These are phyloP conservation scores for Dendrocalamus latiflorus DNA, from an alignment of 202 grass and related monocot species.

Conservation along the genomic window DNA sequence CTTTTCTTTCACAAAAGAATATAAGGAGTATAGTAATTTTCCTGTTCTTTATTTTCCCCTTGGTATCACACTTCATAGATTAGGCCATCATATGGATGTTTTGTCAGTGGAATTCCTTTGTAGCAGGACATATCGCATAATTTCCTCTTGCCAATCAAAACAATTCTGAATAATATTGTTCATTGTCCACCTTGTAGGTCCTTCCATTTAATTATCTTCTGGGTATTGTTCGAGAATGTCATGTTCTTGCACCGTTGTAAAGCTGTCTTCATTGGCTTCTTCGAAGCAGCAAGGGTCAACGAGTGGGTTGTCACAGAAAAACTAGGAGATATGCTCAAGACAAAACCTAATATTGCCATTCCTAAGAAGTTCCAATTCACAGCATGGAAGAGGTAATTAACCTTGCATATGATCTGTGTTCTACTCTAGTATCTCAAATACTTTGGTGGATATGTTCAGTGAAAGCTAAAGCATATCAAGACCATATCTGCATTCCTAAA, in stretches of 20 bases:
- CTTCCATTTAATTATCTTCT: conserved; percentile 29
- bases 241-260: conserved; percentile 31
- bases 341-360: conserved; percentile 12
- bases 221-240: conserved; percentile 38
- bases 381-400: conserved; percentile 31
- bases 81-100: background rate
- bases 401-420: background rate
- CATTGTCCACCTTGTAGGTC: conserved; percentile 28
- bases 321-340: conserved; percentile 33
- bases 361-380: conserved; percentile 28
- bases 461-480: background rate
- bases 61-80: background rate
- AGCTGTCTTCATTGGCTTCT: conserved; percentile 37
- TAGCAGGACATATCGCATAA: background rate
- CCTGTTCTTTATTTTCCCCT: background rate
- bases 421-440: background rate
- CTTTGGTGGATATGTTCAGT: conserved; percentile 1
- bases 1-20: background rate
- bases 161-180: background rate
- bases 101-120: background rate
- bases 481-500: background rate
- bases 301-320: conserved; percentile 41
- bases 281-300: conserved; percentile 38
- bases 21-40: background rate
- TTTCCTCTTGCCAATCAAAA: conserved; percentile 15